phyloP scores from a whole-genome alignment of 1,284 basidiomycete genomes.

The Sanghuangporus sanghuang region DNA sequence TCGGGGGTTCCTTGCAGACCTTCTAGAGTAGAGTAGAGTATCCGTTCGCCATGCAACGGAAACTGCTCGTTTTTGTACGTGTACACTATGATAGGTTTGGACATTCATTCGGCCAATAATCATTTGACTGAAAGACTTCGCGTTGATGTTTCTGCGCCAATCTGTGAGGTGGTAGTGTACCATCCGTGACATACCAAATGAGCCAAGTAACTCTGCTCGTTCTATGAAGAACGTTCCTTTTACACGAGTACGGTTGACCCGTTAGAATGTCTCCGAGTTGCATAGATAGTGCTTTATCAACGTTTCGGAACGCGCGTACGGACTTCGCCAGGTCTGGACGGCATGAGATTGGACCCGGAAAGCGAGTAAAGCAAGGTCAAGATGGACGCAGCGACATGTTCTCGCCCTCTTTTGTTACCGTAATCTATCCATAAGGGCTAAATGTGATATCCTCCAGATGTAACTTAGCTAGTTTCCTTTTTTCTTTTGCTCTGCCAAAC shows the following conservation, averaged over 20 bases:
- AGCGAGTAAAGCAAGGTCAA: not conserved
- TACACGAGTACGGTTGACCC: not conserved
- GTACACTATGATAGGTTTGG: not conserved
- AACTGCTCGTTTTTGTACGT: not conserved
- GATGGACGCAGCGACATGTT: not conserved
- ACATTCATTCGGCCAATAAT: not conserved
- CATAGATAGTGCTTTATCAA: not conserved
- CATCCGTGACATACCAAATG: not conserved
- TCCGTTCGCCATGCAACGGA: not conserved
- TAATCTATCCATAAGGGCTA: not conserved
- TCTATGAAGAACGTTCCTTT: not conserved
- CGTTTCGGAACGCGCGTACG: not conserved
- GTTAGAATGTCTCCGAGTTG: not conserved
- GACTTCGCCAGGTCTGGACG: not conserved
- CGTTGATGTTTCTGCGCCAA: not conserved
- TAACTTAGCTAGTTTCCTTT: not conserved
- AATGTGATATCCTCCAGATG: not conserved
- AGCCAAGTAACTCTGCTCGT: not conserved
- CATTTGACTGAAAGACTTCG: not conserved
- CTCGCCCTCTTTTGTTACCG: not conserved
- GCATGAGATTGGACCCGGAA: not conserved
- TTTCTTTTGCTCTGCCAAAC: not conserved
- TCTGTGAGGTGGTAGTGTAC: not conserved
- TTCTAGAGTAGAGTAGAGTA: not conserved
- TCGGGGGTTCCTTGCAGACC: not conserved